These are phyloP conservation scores for Sordariomycetes sp. DNA, from an alignment of 2,329 filamentous ascomycete species.

Conservation along the genomic window DNA sequence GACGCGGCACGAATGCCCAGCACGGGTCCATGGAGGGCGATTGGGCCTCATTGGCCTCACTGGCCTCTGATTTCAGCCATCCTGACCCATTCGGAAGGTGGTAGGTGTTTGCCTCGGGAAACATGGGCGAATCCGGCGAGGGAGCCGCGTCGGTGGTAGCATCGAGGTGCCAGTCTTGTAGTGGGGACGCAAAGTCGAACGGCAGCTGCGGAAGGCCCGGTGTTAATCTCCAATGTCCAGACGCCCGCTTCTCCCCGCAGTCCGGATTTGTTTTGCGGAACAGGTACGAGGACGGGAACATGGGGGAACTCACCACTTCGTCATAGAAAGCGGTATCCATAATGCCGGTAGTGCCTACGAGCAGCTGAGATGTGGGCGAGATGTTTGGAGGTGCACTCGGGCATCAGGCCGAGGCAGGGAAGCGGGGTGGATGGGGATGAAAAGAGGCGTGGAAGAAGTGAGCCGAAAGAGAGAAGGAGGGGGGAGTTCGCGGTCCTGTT, in stretches of 20 bases:
- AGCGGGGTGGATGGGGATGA: not conserved
- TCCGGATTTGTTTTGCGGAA: not conserved
- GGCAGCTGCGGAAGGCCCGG: not conserved
- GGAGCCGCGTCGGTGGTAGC: slow-evolving; percentile 22
- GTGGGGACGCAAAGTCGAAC: not conserved
- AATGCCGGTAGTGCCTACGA: not conserved
- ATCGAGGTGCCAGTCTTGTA: slow-evolving; percentile 12
- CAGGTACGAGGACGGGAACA: not conserved
- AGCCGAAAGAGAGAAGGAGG: not conserved
- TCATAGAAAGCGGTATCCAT: not conserved
- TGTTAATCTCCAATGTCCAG: not conserved
- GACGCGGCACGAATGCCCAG: slow-evolving; percentile 14
- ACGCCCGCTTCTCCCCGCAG: not conserved
- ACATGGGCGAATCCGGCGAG: slow-evolving; percentile 18
- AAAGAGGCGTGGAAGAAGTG: not conserved
- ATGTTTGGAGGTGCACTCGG: not conserved
- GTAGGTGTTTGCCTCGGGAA: slow-evolving; percentile 19
- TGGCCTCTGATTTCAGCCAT: slow-evolving; percentile 18
- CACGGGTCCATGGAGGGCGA: slow-evolving; percentile 18
- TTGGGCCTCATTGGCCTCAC: slow-evolving; percentile 15
- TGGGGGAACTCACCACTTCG: not conserved
- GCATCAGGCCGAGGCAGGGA: not conserved
- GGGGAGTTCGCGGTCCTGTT: not conserved
- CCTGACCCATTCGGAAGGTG: slow-evolving; percentile 13
- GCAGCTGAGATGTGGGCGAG: not conserved